Evolutionary conservation across 2,329 filamentous ascomycete genomes (phyloP), one percentile per base, ranked within the genome.

Genomic region (Pestalotiopsis sp.): DNA sequence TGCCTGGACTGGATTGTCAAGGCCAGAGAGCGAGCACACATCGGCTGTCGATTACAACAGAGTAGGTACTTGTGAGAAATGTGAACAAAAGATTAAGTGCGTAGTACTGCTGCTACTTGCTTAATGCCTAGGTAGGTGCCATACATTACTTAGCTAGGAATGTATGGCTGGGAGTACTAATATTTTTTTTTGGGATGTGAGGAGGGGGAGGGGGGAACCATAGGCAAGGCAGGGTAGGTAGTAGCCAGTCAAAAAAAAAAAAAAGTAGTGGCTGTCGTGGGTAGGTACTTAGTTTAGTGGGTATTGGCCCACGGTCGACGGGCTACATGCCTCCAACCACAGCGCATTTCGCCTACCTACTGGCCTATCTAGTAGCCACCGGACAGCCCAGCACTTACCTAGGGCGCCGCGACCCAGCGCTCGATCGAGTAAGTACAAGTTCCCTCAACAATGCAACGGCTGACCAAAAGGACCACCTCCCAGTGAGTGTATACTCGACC

Each of bases 231-330:
- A 52, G 45, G 45, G 45, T 57, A 65, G 41, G 64, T 38, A 65
- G 38, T 36, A 52, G 45, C 20, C n/a, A 20, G 38, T 14, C 13
- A 38, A 20, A 36, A 36, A 39, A 14, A 62, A 36, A 59, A 36
- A 59, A 6, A 59, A 36, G 27, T 27, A 62, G 27, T n/a, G 59
- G 59, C 20, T 36, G 59, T 27, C 31, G 23, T 23, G 61, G 61
- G 61, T 23, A 64, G 61, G 61, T 49, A 64, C 61, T 64, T 52
- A 52, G 45, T 52, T 62, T 45, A 20, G 64, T 66, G 64, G 64
- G 39, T 66, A 66, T 66, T 52, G 64, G 64, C 63, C 63, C 63
- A 65, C 31, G 63, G 63, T 39, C 41, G 49, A 55, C 63, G 27
- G 52, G 63, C 63, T 38, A 23, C 38, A 63, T 23, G 60, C n/a